Evolutionary conservation across 2,329 filamentous ascomycete species (phyloP), one percentile per base, ranked within the genome.

Genomic region (Acrocalymma vagum): DNA sequence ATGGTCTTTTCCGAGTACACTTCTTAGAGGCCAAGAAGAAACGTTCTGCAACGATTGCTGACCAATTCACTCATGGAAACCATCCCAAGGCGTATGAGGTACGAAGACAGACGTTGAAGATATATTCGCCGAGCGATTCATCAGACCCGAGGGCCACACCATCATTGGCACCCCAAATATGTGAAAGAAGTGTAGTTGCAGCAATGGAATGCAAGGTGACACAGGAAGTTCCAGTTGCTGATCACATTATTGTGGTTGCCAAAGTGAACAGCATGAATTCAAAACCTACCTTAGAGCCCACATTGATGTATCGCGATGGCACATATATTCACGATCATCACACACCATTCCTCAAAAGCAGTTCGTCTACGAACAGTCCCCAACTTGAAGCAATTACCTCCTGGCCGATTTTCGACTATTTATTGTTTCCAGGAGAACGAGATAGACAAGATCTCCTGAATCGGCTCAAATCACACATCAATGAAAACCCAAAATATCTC

Each of bases 161-260:
- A 5, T 51, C 45, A 9, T 14, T 32, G 16, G 46, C 62, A 23
- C 58, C 62, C 16, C 47, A 42, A 18, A 47, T 65, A 11, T 14
- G 17, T 7, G 41, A 42, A 11, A 23, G 45, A 3, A 35, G 24
- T 18, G 51, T 65, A 17, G 37, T 65, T 8, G 66, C 63, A 20
- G 45, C 57, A 4, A 45, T 75, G 17, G 48, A 57, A 17, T 76
- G 70, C 25, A 45, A 63, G 14, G 15, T 74, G 14, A 52, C 70
- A 18, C 45, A 56, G 6, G 64, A 72, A 22, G 45, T 77, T 4
- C 40, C 56, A 8, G 66, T 78, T 24, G 73, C 65, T 3, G 77
- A 80, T 48, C 77, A 79, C 48, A 58, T 74, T 21, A 67, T 80
- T 15, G 63, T 75, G 1, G 67, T 78, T 35, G 77, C 74, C n/a